These are phyloP conservation scores for Globisporangium recalcitrans DNA, from an alignment of 352 stramenopile genomes.

Conservation along the genomic window DNA sequence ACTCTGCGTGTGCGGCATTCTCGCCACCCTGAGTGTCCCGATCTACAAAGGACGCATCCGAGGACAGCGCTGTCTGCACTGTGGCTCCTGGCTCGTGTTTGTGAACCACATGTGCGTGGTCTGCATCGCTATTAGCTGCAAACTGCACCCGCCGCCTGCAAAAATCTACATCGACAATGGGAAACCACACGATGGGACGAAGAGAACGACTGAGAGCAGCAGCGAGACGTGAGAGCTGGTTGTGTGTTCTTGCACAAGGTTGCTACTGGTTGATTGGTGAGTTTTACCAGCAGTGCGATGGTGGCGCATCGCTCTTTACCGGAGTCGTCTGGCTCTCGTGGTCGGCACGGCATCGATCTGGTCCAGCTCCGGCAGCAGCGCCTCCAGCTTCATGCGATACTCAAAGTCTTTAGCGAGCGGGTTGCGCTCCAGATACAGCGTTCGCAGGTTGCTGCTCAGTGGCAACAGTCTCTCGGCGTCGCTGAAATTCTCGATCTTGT, in stretches of 20 bases:
- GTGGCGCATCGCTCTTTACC: constrained; percentile 7
- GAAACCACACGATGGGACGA: constrained; percentile 22
- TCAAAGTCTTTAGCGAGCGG: constrained; percentile 91
- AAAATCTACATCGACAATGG: constrained; percentile 56
- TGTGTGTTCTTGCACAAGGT: background rate
- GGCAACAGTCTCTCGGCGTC: constrained; percentile 68
- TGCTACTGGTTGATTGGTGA: background rate
- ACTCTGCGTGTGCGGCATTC: constrained; percentile 12
- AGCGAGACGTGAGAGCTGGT: constrained; percentile 2
- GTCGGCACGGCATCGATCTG: constrained; percentile 93
- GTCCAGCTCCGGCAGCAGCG: constrained; percentile 85
- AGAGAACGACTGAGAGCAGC: constrained; percentile 10
- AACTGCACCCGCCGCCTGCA: constrained; percentile 34
- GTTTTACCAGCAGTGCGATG: too few species aligned
- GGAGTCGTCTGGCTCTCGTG: constrained; percentile 41
- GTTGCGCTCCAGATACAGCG: constrained; percentile 96
- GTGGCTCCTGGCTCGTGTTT: constrained; percentile 65
- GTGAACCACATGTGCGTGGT: constrained; percentile 38
- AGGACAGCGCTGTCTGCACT: constrained; percentile 54
- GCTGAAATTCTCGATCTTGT: constrained; percentile 51
- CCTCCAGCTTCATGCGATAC: constrained; percentile 92
- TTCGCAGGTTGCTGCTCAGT: constrained; percentile 77
- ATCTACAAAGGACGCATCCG: constrained; percentile 47
- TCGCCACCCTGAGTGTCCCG: constrained; percentile 32
- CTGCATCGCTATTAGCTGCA: constrained; percentile 59